Evolutionary conservation across 2,329 filamentous ascomycete species (phyloP), one percentile per base, ranked within the genome.

Genomic region (Chaetothyriales sp.): DNA sequence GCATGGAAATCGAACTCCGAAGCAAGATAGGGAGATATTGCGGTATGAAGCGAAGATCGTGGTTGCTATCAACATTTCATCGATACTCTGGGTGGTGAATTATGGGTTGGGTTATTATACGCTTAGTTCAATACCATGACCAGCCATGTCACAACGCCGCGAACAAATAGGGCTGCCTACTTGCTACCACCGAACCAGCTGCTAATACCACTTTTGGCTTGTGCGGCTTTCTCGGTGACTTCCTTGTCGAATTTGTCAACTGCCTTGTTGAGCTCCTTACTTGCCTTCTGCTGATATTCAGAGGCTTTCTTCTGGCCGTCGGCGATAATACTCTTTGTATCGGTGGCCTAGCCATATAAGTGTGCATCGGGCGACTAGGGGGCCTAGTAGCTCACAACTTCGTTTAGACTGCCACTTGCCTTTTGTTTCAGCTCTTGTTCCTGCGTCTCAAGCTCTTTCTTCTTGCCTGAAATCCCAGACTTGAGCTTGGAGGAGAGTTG

Each of bases 171-270:
- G 22, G 22, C 20, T 45, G 18, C 40, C 50, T 58, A 66, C 56
- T 65, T 66, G 46, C 65, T 73, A 49, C 77, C 77, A 52, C 88
- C 83, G 64, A 95, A 94, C 89, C 89, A 95, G 66, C 85, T 79
- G 44, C 84, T 86, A 62, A 94, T 69, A 58, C 85, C 84, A 62
- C 81, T 80, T 81, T 95, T 95, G 45, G 88, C 85, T 74, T 95
- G 85, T 49, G 81, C 70, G 3, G 88, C 81, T 59, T 82, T 81
- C 59, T 86, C 74, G 73, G 89, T 85, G 49, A 95, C 83, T 59
- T 81, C 89, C 63, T 81, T 79, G 71, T 95, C 89, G 62, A 89
- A 83, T 67, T 84, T 80, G 69, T 95, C 84, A 49, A 92, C 71
- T 8, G 73, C 72, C 46, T 65, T 64, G 60, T 76, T 73, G 58